Conservation (phyloP, 805 yeast genomes). For the Babjeviella inositovora region DNA sequence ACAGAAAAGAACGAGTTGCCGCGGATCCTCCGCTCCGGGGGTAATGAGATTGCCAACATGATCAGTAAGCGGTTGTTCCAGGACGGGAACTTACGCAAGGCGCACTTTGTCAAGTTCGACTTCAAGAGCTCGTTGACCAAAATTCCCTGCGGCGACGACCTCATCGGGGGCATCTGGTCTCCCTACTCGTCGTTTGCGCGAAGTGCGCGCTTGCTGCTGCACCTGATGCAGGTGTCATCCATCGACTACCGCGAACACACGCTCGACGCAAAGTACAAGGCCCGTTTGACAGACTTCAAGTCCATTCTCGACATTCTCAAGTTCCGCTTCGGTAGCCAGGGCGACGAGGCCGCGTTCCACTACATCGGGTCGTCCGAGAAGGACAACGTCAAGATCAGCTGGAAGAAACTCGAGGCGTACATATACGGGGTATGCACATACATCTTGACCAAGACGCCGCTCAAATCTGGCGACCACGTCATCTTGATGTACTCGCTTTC, state of each 20-base stretch:
- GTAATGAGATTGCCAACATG: slow-evolving; percentile 87
- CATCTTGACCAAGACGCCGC: slow-evolving; percentile 46
- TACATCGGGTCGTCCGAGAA: slow-evolving; percentile 18
- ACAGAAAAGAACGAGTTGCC: slow-evolving; percentile 75
- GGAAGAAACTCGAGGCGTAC: slow-evolving; percentile 72
- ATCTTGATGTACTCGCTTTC: slow-evolving; percentile 74
- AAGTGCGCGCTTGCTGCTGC: slow-evolving; percentile 36
- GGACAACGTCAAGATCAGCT: slow-evolving; percentile 26
- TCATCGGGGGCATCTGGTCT: slow-evolving; percentile 75
- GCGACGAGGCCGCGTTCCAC: slow-evolving; percentile 69
- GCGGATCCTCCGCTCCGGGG: slow-evolving; percentile 68
- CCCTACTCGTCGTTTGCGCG: slow-evolving; percentile 57
- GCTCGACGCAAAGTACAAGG: slow-evolving; percentile 61
- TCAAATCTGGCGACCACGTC: slow-evolving; percentile 58
- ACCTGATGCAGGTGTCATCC: slow-evolving; percentile 68
- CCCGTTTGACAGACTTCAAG: slow-evolving; percentile 58
- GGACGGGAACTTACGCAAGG: slow-evolving; percentile 65
- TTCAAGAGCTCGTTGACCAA: slow-evolving; percentile 44
- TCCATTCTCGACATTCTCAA: slow-evolving; percentile 61
- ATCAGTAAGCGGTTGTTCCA: slow-evolving; percentile 61
- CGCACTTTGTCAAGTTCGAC: slow-evolving; percentile 71
- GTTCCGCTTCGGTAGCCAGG: slow-evolving; percentile 58
- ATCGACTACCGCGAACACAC: slow-evolving; percentile 65
- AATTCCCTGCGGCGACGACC: slow-evolving; percentile 62
- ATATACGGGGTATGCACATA: slow-evolving; percentile 63